phyloP scores from a whole-genome alignment of 495 filamentous ascomycete genomes.

The Penicillium daleae region DNA sequence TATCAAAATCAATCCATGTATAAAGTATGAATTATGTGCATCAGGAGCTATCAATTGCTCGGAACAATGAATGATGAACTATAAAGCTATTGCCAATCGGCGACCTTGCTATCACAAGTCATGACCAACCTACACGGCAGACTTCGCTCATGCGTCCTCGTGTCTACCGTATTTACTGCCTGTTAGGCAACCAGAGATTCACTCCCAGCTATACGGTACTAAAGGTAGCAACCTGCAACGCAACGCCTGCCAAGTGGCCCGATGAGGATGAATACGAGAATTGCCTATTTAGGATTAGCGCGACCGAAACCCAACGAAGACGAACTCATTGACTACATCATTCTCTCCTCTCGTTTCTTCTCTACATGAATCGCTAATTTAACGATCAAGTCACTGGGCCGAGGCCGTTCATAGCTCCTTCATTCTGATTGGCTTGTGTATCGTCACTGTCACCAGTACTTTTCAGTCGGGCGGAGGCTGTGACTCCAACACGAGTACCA shows the following conservation, averaged over 20 bases:
- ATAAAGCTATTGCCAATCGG: slow-evolving; percentile 3
- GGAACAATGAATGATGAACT: slow-evolving; percentile 25
- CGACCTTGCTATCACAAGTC: not conserved
- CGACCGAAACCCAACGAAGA: slow-evolving; percentile 2
- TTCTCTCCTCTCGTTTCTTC: slow-evolving; percentile 2
- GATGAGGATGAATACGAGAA: slow-evolving; percentile 25
- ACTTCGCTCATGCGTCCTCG: not conserved
- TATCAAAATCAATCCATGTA: slow-evolving; percentile 21
- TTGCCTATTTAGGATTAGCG: slow-evolving; percentile 25
- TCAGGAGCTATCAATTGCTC: slow-evolving; percentile 1
- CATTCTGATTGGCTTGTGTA: not conserved
- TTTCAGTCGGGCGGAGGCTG: slow-evolving; percentile 5
- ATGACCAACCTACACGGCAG: not conserved
- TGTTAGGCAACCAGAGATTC: not conserved
- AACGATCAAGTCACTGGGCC: not conserved
- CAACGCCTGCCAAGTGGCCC: not conserved
- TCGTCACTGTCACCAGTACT: not conserved
- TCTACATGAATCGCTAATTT: not conserved
- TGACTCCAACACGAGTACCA: not conserved
- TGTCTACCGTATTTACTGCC: not conserved
- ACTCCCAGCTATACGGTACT: not conserved
- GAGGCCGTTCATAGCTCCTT: not conserved
- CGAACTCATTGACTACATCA: slow-evolving; percentile 11
- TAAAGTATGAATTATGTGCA: slow-evolving; percentile 34
- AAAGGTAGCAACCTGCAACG: not conserved